Base-by-base conservation (phyloP, 1,284 basidiomycete species). In the Heterobasidion parviporum region DNA sequence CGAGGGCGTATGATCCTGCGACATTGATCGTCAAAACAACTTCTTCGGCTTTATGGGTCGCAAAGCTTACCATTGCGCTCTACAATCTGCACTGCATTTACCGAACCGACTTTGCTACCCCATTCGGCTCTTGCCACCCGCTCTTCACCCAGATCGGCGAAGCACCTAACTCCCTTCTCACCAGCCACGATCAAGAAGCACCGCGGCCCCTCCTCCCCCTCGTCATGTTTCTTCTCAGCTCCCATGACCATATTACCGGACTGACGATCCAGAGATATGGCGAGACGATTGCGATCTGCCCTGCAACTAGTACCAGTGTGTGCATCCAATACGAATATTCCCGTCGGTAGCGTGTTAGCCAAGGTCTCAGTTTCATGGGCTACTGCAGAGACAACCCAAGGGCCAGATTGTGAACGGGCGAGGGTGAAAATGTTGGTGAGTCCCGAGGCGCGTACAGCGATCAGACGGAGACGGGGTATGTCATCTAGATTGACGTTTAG, bases 401-500 rank as follows among this genome's bases (percentile, higher is more conserved):
- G 67, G 20, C 72, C 71, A 32, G 65, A 63, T 1, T 64, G 60
- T 7, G 67, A 68, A 56, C 77, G 79, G 7, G 61, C 62, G 20
- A 90, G 67, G 15, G 79, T 81, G 66, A 82, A 83, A 10, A 87
- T 71, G 46, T 81, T 77, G 6, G 78, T 77, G 51, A 72, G 64
- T 0, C 90, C 89, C 14, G 87, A 89, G 1, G 68, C 69, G 43
- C 77, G 78, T 8, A 76, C 74, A 2, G 82, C 82, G 32, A 93
- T 71, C 41, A 94, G 74, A 8, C 88, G 81, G 10, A 91, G 73
- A 10, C 73, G 72, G 1, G 75, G 71, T 0, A 70, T 70, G 2
- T 74, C 57, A 64, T 89, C 88, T 83, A 59, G 36, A 43, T 6
- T 26, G 26, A 26, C 26, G 26, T 26, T 26, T 26, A 26, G 26